Evolutionary conservation across 108 stramenopile genomes (phyloP).

Genomic region (Skeletonema costatum): DNA sequence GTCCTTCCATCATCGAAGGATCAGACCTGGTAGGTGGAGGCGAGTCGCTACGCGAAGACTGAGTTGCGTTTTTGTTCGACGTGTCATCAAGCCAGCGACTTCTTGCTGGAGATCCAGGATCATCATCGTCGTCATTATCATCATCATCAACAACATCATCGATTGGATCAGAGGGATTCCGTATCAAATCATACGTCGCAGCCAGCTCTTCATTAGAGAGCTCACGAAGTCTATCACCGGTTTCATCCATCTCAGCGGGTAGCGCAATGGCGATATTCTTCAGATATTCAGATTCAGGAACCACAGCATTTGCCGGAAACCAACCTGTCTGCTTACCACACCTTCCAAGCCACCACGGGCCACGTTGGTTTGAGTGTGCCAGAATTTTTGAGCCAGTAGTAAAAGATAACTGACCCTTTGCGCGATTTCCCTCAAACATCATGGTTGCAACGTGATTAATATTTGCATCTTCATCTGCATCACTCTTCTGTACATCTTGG

Average conservation of each 20-base stretch:
- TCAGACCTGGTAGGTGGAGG: slow-evolving; percentile 25
- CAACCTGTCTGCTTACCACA: slow-evolving; percentile 47
- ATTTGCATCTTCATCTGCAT: slow-evolving; percentile 40
- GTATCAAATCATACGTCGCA: slow-evolving; percentile 44
- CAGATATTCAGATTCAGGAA: slow-evolving; percentile 48
- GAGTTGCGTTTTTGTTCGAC: background rate
- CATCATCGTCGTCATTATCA: slow-evolving; percentile 2
- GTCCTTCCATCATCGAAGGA: slow-evolving; percentile 29
- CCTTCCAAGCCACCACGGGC: slow-evolving; percentile 52
- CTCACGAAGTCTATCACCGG: slow-evolving; percentile 2
- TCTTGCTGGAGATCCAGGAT: slow-evolving; percentile 16
- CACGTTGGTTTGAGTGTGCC: slow-evolving; percentile 52
- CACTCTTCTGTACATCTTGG: background rate
- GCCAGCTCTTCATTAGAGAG: slow-evolving; percentile 37
- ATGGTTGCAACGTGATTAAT: slow-evolving; percentile 46
- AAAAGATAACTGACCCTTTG: slow-evolving; percentile 50
- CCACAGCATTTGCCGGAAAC: slow-evolving; percentile 46
- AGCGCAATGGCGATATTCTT: background rate
- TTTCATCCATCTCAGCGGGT: slow-evolving; percentile 6
- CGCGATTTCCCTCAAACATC: slow-evolving; percentile 40
- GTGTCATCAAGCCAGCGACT: slow-evolving; percentile 25
- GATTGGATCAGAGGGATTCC: slow-evolving; percentile 45
- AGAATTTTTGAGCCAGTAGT: slow-evolving; percentile 36
- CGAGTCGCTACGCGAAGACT: slow-evolving; percentile 5
- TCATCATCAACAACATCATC: slow-evolving; percentile 21